Evolutionary conservation across 2,329 filamentous ascomycete species (phyloP).

Genomic region (Dothideomycetes sp.): DNA sequence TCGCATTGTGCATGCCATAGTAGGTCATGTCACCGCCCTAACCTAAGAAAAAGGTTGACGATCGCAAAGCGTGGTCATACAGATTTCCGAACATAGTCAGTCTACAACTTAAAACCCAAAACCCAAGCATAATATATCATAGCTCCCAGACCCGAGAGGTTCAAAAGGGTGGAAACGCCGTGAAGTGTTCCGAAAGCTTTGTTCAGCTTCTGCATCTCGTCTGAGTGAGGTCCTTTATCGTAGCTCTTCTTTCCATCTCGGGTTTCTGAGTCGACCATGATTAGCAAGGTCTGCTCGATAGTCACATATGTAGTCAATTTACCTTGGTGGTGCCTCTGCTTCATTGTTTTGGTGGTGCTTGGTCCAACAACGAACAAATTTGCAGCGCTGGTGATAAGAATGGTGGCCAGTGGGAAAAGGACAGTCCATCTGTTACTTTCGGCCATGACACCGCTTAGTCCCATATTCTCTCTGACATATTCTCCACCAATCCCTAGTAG

Average conservation of each 20-base stretch:
- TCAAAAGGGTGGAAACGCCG: slow-evolving; percentile 69
- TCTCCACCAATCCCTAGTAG: slow-evolving; percentile 14
- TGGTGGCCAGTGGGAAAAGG: slow-evolving; percentile 56
- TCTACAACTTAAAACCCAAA: slow-evolving; percentile 50
- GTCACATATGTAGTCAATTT: slow-evolving; percentile 18
- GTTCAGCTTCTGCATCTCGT: slow-evolving; percentile 74
- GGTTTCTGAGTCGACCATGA: slow-evolving; percentile 46
- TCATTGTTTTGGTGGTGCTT: slow-evolving; percentile 63
- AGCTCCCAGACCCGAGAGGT: slow-evolving; percentile 58
- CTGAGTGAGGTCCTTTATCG: slow-evolving; percentile 66
- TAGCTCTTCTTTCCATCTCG: slow-evolving; percentile 82
- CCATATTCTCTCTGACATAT: slow-evolving; percentile 15
- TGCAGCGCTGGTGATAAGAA: slow-evolving; percentile 57
- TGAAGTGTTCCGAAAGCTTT: slow-evolving; percentile 70
- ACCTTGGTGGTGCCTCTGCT: slow-evolving; percentile 69
- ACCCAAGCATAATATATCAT: slow-evolving; percentile 69
- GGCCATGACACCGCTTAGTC: slow-evolving; percentile 37
- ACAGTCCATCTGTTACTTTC: slow-evolving; percentile 52
- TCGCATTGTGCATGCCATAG: too few relatives aligned
- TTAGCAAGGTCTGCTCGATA: slow-evolving; percentile 2
- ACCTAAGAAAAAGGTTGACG: too few relatives aligned
- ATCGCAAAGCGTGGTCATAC: too few relatives aligned
- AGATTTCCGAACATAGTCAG: too few relatives aligned
- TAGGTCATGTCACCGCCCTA: too few relatives aligned
- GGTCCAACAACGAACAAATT: slow-evolving; percentile 68